Evolutionary conservation across 1,284 basidiomycete species (phyloP).

Genomic region (Ceratobasidium sp.): DNA sequence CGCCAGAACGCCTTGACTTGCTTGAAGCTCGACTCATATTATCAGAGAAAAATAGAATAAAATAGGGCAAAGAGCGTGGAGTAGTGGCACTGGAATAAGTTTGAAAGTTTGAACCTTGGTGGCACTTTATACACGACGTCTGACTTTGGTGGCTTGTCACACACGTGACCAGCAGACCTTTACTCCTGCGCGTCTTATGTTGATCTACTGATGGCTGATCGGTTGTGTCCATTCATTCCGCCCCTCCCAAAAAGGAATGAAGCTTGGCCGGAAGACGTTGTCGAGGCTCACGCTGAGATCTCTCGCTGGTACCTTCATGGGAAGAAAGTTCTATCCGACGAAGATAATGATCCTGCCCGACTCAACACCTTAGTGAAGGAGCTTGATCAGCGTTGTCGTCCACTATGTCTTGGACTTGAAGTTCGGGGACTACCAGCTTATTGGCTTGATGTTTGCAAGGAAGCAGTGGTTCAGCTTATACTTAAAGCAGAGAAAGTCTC

Average conservation of each 20-base stretch:
- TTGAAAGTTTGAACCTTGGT: no score
- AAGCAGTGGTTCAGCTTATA: background rate
- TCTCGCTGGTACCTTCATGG: background rate
- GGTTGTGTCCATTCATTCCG: background rate
- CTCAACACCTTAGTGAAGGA: background rate
- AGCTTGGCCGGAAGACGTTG: background rate
- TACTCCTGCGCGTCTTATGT: background rate
- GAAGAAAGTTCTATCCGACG: background rate
- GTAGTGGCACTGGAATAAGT: no score
- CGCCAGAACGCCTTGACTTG: no score
- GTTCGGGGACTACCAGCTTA: background rate
- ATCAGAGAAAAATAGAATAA: no score
- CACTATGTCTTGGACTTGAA: background rate
- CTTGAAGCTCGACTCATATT: no score
- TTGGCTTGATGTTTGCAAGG: background rate
- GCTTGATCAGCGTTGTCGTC: background rate
- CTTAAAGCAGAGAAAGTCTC: background rate
- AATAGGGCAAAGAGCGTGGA: no score
- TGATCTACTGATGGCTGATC: background rate
- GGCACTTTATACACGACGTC: no score
- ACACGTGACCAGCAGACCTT: no score
- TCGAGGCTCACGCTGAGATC: background rate
- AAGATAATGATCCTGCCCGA: background rate
- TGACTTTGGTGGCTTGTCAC: no score
- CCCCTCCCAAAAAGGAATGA: background rate